These are phyloP conservation scores for Gastrolobium villosum DNA, from an alignment of 306 rosid species.

Conservation along the genomic window DNA sequence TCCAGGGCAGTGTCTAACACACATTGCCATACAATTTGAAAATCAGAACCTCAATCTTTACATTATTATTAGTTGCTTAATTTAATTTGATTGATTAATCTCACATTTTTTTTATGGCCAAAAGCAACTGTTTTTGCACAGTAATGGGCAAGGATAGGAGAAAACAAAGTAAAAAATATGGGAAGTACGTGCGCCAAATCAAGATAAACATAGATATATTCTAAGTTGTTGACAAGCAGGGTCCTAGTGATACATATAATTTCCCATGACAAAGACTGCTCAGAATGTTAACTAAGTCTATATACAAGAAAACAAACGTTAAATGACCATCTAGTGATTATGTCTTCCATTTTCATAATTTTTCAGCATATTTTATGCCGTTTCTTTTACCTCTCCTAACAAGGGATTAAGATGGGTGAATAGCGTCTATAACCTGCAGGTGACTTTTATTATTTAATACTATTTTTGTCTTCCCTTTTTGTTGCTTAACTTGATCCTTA, in stretches of 20 bases:
- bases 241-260: slow-evolving; percentile 12
- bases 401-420: slow-evolving; percentile 52
- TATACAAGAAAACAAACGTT: slow-evolving; percentile 36
- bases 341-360: not conserved
- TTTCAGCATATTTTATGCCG: not conserved
- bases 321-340: not conserved
- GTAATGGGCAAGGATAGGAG: not conserved
- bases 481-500: slow-evolving; percentile 55
- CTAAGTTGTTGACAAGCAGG: slow-evolving; percentile 42
- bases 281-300: slow-evolving; percentile 21
- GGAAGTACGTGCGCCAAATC: slow-evolving; percentile 28
- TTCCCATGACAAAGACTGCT: slow-evolving; percentile 41
- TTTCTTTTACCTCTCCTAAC: slow-evolving; percentile 38
- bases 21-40: not conserved
- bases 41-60: not conserved
- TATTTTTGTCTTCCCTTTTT: slow-evolving; percentile 36
- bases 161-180: not conserved
- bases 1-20: not conserved
- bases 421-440: not conserved
- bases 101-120: not conserved
- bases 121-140: not conserved
- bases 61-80: not conserved
- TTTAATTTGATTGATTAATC: not conserved
- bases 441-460: slow-evolving; percentile 11
- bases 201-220: not conserved